A percentile compares a stretch with the other conserved stretches of the same genome.
Conservation (phyloP, 352 stramenopile species). For the Phytopythium boreale region DNA sequence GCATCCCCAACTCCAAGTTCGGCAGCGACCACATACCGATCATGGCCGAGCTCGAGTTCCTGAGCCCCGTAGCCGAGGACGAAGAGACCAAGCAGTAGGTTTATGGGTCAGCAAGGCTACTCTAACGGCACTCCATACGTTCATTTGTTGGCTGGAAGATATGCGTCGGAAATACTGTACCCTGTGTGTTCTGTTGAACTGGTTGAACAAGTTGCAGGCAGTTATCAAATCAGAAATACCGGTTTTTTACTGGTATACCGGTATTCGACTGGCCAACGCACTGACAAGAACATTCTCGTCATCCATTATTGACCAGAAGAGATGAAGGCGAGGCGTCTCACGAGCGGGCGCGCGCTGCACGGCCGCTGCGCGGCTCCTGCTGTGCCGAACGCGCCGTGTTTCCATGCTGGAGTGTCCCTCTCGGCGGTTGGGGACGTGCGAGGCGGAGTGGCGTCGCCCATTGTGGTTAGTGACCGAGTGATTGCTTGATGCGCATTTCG, state of each 20-base stretch:
- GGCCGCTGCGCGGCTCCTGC: not conserved
- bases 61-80: constrained; percentile 26
- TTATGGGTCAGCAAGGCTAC: not conserved
- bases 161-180: too few species aligned
- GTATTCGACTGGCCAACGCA: not conserved
- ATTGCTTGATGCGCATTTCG: not conserved
- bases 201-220: too few species aligned
- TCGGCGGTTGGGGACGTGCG: not conserved
- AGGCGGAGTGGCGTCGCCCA: not conserved
- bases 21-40: constrained; percentile 86
- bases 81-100: constrained; percentile 32
- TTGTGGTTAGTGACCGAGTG: not conserved
- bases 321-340: constrained; percentile 4
- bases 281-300: not conserved
- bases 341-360: not conserved
- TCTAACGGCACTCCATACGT: not conserved
- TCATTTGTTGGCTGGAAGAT: too few species aligned
- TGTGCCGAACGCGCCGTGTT: not conserved
- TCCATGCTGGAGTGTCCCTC: not conserved
- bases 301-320: not conserved
- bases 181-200: too few species aligned
- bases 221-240: not conserved
- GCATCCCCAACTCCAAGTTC: constrained; percentile 83
- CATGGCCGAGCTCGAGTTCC: constrained; percentile 82
- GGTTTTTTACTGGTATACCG: not conserved